A percentile compares a stretch with the other conserved stretches of the same genome.
These are phyloP conservation scores for Aspergillus leporis DNA, from an alignment of 495 filamentous ascomycete species.

Conservation along the genomic window DNA sequence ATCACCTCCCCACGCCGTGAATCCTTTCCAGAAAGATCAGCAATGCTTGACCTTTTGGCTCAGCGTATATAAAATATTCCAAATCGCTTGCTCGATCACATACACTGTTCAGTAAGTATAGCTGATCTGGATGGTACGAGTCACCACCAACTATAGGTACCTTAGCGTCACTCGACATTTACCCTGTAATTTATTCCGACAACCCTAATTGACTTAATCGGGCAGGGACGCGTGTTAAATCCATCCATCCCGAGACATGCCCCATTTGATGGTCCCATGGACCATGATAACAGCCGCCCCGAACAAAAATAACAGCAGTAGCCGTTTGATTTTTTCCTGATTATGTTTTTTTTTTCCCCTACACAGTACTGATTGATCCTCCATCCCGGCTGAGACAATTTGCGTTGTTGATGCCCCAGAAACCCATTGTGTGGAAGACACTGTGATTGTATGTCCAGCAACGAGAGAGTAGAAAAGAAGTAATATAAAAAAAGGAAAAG, in stretches of 20 bases:
- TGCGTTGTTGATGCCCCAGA: neutral
- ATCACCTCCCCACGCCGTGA: neutral
- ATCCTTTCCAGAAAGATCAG: neutral
- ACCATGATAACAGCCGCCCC: neutral
- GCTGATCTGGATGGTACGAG: neutral
- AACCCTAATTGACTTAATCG: neutral
- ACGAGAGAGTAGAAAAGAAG: neutral
- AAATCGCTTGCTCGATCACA: neutral
- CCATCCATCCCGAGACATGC: slow-evolving; percentile 2
- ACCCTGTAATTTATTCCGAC: neutral
- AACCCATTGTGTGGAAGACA: neutral
- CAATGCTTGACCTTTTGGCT: neutral
- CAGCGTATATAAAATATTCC: neutral
- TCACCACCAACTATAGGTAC: neutral
- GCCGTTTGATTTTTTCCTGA: neutral
- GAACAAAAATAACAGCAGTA: slow-evolving; percentile 1
- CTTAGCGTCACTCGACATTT: neutral
- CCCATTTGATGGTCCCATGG: neutral
- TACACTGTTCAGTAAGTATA: neutral
- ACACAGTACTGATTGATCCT: neutral
- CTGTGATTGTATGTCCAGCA: neutral
- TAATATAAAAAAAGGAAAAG: neutral
- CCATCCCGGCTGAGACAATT: neutral
- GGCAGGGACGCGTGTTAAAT: slow-evolving; percentile 3
- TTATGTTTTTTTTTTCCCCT: neutral